A percentile compares a stretch with the other conserved stretches of the same genome.
These are phyloP conservation scores for Spongospora subterranea DNA, from an alignment of 208 protist species.

Conservation along the genomic window DNA sequence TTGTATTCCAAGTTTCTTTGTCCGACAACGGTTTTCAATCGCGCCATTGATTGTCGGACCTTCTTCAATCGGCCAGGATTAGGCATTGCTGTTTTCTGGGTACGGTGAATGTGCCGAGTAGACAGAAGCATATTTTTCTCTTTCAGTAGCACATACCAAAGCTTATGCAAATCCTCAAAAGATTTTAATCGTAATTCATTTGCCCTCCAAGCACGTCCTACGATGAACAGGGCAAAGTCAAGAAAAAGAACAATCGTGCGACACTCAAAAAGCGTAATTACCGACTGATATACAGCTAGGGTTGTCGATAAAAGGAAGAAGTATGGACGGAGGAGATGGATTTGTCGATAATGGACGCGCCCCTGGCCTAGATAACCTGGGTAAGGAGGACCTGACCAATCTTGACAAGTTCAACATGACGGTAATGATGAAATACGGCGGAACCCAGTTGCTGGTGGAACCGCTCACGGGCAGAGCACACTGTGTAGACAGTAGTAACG, in stretches of 20 bases:
- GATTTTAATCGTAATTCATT: slow-evolving; percentile 58
- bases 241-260: not conserved
- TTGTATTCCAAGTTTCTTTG: slow-evolving; percentile 60
- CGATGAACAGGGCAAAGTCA: not conserved
- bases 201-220: slow-evolving; percentile 51
- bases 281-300: not conserved
- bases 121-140: slow-evolving; percentile 71
- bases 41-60: slow-evolving; percentile 68
- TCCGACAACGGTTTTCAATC: slow-evolving; percentile 69
- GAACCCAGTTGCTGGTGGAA: too few species aligned
- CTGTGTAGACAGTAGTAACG: too few species aligned
- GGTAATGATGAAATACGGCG: too few species aligned
- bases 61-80: slow-evolving; percentile 54
- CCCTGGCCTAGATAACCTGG: too few species aligned
- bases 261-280: not conserved
- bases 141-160: slow-evolving; percentile 70
- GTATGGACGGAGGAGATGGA: not conserved
- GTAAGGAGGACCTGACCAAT: too few species aligned
- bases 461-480: too few species aligned
- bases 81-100: slow-evolving; percentile 65
- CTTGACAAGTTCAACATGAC: too few species aligned
- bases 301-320: not conserved
- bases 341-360: not conserved
- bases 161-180: slow-evolving; percentile 65
- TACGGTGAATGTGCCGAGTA: slow-evolving; percentile 10